Evolutionary conservation across 2,329 filamentous ascomycete species (phyloP), one percentile per base, ranked within the genome.

Genomic region (Cladobotryum mycophilum): DNA sequence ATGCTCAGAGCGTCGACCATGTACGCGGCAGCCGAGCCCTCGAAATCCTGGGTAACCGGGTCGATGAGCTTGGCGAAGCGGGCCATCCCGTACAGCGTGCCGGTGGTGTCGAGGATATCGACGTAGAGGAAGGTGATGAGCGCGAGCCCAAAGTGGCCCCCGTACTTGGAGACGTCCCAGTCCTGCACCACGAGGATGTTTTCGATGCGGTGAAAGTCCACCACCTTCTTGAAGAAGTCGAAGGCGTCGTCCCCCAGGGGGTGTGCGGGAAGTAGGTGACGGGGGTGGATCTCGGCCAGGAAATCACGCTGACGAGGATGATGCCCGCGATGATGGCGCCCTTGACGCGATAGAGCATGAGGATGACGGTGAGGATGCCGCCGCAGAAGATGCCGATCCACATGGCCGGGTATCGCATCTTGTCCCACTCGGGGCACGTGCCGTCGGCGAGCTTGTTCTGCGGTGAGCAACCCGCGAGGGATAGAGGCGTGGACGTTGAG

Each of bases 321-420:
- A 95, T 93, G 36, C 89, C 89, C 35, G 81, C 79, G 60, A 95
- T 90, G 60, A 95, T 86, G 51, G 89, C 89, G 52, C 89, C 89
- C 71, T 92, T 92, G 67, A 95, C 81, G 17, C 88, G 84, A 67
- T 89, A 95, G 74, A 91, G 80, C 84, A 92, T 87, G 48, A 95
- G 72, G 56, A 93, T 71, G 33, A 85, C 84, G 1, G 89, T 95
- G 45, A 95, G 70, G 56, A 95, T 78, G 53, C 89, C 88, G 41
- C 89, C 88, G 58, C 86, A 88, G 74, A 95, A 93, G 60, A 95
- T 90, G 36, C 89, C 89, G 47, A 95, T 77, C 89, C 89, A 95
- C 80, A 95, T 81, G 20, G 85, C 82, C 1, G 89, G 87, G 61
- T 79, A 88, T 54, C 88, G 82, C 88, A 95, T 92, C 76, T 90